Base-by-base conservation (phyloP, 1,139 yeast genomes). In the Hyphopichia khmerensis region DNA sequence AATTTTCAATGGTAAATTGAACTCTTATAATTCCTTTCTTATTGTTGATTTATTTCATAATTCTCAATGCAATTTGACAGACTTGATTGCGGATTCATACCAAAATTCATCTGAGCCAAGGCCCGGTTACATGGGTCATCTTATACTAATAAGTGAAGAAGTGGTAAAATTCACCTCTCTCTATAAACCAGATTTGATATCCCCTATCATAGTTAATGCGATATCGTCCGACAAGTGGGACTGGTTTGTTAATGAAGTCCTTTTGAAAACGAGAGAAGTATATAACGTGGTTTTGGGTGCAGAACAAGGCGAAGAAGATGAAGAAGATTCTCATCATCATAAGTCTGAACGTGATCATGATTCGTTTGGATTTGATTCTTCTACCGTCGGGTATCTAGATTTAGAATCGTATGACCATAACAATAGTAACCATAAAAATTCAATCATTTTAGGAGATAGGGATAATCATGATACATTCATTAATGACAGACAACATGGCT, bases 111-210 rank as follows among this genome's bases (percentile, higher is more conserved):
- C 40, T 18, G 62, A 56, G 2, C 67, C 72, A 2, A 53, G 77
- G 32, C 77, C 79, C 0, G 79, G 79, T 0, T 73, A 72, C 47
- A 65, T 72, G 67, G 79, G 79, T 1, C 79, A 74, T 49, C 54
- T 74, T 40, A 69, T 73, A 26, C 57, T 74, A 14, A 68, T 73
- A 14, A 70, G 77, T 55, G 79, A 74, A 48, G 79, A 74, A 47
- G 73, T 74, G 30, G 79, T 73, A 30, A 73, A 74, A 51, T 74
- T 74, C 50, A 69, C 78, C 3, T 72, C 77, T 4, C 60, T 74
- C 24, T 74, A 74, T 47, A 74, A 74, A 47, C 79, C 79, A 1
- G 78, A 73, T 44, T 59, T 74, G 36, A 72, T 74, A 8, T 72
- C 78, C 4, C 74, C 76, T 1, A 48, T 67, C 5, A 73, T 74